Base-by-base conservation (phyloP, 768 basidiomycete genomes). In the Leccinum incarnatum region DNA sequence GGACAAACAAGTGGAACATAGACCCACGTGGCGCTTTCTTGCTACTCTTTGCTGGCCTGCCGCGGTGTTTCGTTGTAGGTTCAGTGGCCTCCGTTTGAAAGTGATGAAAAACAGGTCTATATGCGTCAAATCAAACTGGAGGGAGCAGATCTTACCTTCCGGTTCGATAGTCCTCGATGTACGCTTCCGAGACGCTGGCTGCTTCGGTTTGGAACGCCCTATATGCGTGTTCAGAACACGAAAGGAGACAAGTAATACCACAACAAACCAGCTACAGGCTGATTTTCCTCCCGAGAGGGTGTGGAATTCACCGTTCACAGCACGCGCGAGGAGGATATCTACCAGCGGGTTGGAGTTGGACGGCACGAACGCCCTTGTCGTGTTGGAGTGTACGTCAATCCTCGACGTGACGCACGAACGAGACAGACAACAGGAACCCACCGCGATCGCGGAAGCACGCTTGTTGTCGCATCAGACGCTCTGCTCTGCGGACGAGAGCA, bases 401-500 rank as follows among this genome's bases (percentile, higher is more conserved):
- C 51, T 15, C n/a, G 40, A 37, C n/a, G 36, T 8, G 49, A 47
- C 9, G 15, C 2, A 36, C 14, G 42, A 53, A 27, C 1, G 25
- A 12, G 19, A 34, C 5, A 15, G 29, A 34, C 42, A 74, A 30
- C 45, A 74, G 82, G 60, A 30, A 86, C 85, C 85, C 85, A 58
- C 85, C 85, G 55, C 85, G 81, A 71, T 88, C 85, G 54, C 88
- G 80, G 70, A 87, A 86, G 25, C 87, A 77, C 32, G 86, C 78
- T 63, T 88, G 83, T 59, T 84, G 84, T 45, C 86, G 80, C 66
- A 86, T 78, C 15, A 83, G 67, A 47, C 88, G 82, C 51, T 85
- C 74, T 0, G 80, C 79, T 30, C 81, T 12, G 83, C 82, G 51
- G 78, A 66, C 7, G 40, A 17, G 17, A n/a, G 40, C 40, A 40